These are phyloP conservation scores for Juglanconis sp. DNA, from an alignment of 2,329 filamentous ascomycete species.

Conservation along the genomic window DNA sequence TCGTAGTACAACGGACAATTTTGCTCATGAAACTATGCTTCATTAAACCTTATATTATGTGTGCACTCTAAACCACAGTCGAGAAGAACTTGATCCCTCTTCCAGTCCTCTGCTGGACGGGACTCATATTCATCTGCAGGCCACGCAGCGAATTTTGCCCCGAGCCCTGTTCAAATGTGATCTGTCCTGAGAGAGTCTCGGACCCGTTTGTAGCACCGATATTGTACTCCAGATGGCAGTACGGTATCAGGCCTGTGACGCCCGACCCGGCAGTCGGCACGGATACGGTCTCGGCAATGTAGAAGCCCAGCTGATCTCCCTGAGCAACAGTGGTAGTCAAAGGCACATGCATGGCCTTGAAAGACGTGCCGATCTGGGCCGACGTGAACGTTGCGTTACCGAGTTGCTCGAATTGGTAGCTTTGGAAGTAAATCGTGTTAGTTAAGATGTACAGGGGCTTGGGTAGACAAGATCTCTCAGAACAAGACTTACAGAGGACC, in stretches of 20 bases:
- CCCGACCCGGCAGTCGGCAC: not conserved
- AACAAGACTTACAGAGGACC: constrained; percentile 3
- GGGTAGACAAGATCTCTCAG: too few species aligned
- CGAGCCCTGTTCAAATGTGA: not conserved
- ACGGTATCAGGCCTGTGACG: constrained; percentile 8
- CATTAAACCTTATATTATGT: too few species aligned
- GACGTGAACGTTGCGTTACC: constrained; percentile 11
- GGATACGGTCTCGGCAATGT: constrained; percentile 3
- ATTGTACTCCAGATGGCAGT: constrained; percentile 12
- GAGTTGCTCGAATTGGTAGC: constrained; percentile 8
- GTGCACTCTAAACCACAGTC: not conserved
- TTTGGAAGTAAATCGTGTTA: not conserved
- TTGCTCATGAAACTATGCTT: too few species aligned
- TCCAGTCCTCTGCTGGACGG: not conserved
- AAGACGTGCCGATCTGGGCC: constrained; percentile 4
- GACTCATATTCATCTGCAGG: not conserved
- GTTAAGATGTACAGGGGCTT: not conserved
- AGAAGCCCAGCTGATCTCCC: constrained; percentile 8
- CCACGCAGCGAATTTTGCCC: constrained; percentile 11
- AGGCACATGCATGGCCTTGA: constrained; percentile 6
- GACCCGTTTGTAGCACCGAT: not conserved
- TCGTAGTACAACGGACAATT: too few species aligned
- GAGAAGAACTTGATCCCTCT: constrained; percentile 12
- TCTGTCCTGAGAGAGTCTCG: not conserved
- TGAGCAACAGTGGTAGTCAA: constrained; percentile 1